Conservation (phyloP, 257 asterid genomes). For the Hygrophila difformis region DNA sequence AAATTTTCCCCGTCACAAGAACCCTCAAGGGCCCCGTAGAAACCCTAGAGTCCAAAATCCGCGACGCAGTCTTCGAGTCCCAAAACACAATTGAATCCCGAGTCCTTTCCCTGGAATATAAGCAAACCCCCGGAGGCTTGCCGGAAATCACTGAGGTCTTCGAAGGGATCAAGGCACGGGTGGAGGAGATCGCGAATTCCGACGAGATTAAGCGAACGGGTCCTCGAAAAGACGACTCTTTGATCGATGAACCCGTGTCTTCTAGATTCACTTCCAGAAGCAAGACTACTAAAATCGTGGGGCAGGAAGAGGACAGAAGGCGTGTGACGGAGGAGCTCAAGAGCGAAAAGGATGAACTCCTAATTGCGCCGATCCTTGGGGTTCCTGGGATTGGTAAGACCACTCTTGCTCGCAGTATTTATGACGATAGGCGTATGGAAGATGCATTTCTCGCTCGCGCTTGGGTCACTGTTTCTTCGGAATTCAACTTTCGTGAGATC, state of each 20-base stretch:
- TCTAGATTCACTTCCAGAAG: neutral
- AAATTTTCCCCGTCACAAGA: conserved; percentile 10
- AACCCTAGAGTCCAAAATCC: conserved; percentile 12
- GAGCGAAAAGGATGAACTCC: neutral
- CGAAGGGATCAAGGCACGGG: conserved; percentile 9
- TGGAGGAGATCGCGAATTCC: conserved; percentile 6
- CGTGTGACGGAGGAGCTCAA: neutral
- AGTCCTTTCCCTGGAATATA: neutral
- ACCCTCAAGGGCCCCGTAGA: neutral
- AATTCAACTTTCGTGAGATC: conserved; percentile 12
- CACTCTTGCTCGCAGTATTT: conserved; percentile 26
- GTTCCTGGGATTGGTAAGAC: conserved; percentile 34
- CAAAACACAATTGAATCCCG: conserved; percentile 21
- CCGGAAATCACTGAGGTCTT: neutral
- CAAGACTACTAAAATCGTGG: conserved; percentile 6
- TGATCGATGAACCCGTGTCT: conserved; percentile 4
- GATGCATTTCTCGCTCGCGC: conserved; percentile 15
- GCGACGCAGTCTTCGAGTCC: conserved; percentile 18
- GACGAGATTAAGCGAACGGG: neutral
- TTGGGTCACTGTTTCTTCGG: conserved; percentile 30
- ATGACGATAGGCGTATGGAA: conserved; percentile 9
- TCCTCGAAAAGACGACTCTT: neutral
- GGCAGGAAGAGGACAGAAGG: conserved; percentile 8
- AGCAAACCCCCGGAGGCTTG: neutral
- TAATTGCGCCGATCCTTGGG: conserved; percentile 17